These are phyloP conservation scores for Sparassis latifolia DNA, from an alignment of 1,284 basidiomycete species.

Conservation along the genomic window DNA sequence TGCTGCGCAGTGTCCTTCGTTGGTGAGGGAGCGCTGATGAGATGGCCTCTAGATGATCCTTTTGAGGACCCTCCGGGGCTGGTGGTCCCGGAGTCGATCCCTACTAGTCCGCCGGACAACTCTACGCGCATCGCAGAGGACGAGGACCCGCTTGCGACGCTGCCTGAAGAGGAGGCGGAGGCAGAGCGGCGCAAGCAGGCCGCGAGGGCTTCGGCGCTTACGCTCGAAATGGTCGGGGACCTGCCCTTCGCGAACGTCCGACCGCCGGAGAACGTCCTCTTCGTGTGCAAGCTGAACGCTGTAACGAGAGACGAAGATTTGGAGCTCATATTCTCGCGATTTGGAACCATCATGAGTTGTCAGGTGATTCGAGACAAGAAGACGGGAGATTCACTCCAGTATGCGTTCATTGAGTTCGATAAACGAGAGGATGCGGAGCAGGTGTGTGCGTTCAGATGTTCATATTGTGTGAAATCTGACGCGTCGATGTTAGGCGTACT, in stretches of 20 bases:
- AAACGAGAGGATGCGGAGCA: conserved; percentile 89
- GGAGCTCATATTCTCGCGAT: conserved; percentile 95
- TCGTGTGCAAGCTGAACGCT: conserved; percentile 97
- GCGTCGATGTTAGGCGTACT: conserved; percentile 69
- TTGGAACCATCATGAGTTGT: conserved; percentile 93
- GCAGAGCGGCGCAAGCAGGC: conserved; percentile 75
- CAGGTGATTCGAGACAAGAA: conserved; percentile 95
- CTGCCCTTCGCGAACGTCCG: conserved; percentile 96
- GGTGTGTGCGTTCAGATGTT: conserved; percentile 33
- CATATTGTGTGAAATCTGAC: neutral
- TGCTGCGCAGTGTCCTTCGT: conserved; percentile 1
- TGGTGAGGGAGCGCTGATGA: conserved; percentile 1
- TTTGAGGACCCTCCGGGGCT: conserved; percentile 83
- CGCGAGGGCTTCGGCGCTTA: conserved; percentile 88
- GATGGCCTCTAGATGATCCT: conserved; percentile 71
- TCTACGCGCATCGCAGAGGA: conserved; percentile 87
- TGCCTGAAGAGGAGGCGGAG: conserved; percentile 82
- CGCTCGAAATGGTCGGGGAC: conserved; percentile 99
- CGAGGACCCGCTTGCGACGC: conserved; percentile 74
- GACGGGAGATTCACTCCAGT: conserved; percentile 94
- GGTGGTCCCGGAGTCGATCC: conserved; percentile 70
- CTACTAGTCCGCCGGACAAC: conserved; percentile 75
- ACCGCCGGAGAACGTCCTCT: conserved; percentile 97
- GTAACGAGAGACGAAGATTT: conserved; percentile 95
- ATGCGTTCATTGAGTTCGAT: conserved; percentile 99